Conservation (phyloP, 1,284 basidiomycete species). For the Ceratobasidium sp. region DNA sequence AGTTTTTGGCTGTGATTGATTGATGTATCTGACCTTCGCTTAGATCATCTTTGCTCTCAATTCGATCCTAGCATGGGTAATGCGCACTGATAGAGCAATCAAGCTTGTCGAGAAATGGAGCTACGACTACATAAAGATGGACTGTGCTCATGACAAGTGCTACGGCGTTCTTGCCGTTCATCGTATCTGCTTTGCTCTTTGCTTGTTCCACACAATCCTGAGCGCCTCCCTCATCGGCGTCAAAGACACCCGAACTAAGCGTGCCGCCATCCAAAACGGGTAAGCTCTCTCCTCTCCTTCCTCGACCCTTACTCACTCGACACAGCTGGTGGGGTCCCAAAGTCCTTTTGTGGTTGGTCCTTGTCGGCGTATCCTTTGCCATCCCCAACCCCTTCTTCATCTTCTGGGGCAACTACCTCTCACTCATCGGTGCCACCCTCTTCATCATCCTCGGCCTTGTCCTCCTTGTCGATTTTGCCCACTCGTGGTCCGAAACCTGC, state of each 20-base stretch:
- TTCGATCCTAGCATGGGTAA: conserved; percentile 96
- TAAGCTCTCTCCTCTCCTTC: conserved; percentile 54
- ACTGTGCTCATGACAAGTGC: conserved; percentile 91
- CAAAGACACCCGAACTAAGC: conserved; percentile 87
- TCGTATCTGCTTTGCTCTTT: conserved; percentile 94
- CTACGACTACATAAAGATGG: conserved; percentile 98
- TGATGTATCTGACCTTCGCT: not conserved
- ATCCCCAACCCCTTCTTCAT: conserved; percentile 96
- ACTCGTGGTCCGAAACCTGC: conserved; percentile 97
- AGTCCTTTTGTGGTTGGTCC: conserved; percentile 82
- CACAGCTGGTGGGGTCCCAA: conserved; percentile 98
- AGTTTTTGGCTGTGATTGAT: conserved; percentile 49
- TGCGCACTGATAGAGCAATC: conserved; percentile 90
- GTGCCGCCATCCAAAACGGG: conserved; percentile 97
- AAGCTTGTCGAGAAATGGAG: conserved; percentile 91
- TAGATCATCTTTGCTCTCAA: conserved; percentile 96
- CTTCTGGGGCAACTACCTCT: conserved; percentile 94
- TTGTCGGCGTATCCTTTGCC: conserved; percentile 86
- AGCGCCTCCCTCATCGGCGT: conserved; percentile 86
- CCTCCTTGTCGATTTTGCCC: conserved; percentile 97
- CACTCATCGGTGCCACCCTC: conserved; percentile 89
- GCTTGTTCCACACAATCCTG: conserved; percentile 88
- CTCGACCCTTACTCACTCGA: conserved; percentile 24
- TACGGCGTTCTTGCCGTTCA: conserved; percentile 99
- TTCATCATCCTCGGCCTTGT: conserved; percentile 98